Conservation (phyloP, 1,284 basidiomycete species). For the Salmacisia buchloeana region DNA sequence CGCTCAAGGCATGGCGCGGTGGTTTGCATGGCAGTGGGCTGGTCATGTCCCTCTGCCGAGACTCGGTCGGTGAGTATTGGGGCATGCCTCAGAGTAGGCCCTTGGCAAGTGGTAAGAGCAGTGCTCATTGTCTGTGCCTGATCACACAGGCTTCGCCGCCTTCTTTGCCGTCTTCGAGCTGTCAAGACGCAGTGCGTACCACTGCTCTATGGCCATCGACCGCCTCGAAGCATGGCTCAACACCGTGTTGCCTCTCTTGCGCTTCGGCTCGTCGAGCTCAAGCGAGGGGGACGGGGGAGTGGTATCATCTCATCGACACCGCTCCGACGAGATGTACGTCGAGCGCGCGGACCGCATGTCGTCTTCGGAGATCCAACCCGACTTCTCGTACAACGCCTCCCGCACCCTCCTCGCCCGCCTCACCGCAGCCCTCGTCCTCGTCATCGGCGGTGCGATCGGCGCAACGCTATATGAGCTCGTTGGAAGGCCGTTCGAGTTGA, state of each 20-base stretch:
- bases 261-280: neutral
- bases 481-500: slow-evolving; percentile 49
- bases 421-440: slow-evolving; percentile 37
- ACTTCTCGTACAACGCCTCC: slow-evolving; percentile 32
- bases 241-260: neutral
- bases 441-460: slow-evolving; percentile 43
- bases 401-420: slow-evolving; percentile 36
- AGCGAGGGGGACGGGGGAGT: too few species aligned
- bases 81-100: neutral
- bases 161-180: slow-evolving; percentile 53
- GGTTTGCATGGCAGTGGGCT: slow-evolving; percentile 47
- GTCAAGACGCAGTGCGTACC: slow-evolving; percentile 43
- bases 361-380: neutral
- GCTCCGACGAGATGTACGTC: too few species aligned
- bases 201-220: slow-evolving; percentile 43
- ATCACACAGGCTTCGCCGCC: slow-evolving; percentile 29
- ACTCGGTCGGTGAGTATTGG: slow-evolving; percentile 31
- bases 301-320: too few species aligned
- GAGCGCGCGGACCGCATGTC: too few species aligned
- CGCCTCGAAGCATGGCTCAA: slow-evolving; percentile 31
- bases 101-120: too few species aligned
- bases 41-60: slow-evolving; percentile 47
- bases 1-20: slow-evolving; percentile 34
- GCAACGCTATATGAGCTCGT: slow-evolving; percentile 44
- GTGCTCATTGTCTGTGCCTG: neutral